Conservation (phyloP, 441 rosid genomes). For the Viola pubescens region DNA sequence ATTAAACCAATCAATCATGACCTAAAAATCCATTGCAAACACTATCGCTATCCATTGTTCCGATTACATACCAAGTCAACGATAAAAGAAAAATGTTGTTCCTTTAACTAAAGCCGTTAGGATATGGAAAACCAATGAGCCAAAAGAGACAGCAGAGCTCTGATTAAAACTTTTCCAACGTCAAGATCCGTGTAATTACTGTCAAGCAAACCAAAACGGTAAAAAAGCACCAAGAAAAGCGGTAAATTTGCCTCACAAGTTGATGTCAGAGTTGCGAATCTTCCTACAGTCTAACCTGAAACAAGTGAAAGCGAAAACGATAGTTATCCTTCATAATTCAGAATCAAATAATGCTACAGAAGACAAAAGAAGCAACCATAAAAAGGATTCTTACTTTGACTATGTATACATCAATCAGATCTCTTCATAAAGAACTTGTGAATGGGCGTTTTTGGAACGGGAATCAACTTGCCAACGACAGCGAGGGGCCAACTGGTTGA, state of each 20-base stretch:
- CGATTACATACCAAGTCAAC: too few relatives aligned
- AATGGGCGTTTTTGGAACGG: conserved; percentile 61
- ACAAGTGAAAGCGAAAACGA: neutral
- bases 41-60: too few relatives aligned
- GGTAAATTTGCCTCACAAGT: neutral
- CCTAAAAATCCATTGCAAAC: too few relatives aligned
- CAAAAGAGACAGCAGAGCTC: too few relatives aligned
- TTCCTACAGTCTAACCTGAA: neutral
- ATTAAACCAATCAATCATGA: too few relatives aligned
- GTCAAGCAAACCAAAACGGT: neutral
- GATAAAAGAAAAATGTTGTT: too few relatives aligned
- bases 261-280: neutral
- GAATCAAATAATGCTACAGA: neutral
- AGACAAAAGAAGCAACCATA: neutral
- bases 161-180: too few relatives aligned
- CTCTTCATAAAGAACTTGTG: conserved; percentile 35
- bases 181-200: neutral
- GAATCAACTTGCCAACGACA: conserved; percentile 56
- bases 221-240: too few relatives aligned
- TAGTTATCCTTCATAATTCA: neutral
- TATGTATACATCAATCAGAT: conserved; percentile 4
- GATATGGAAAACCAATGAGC: too few relatives aligned
- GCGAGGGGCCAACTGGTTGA: conserved; percentile 88
- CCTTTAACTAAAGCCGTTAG: too few relatives aligned
- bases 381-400: conserved; percentile 18